A percentile compares a stretch with the other conserved stretches of the same genome.
Conservation (phyloP, 2,329 filamentous ascomycete species). For the Chaetomium olivaceum region DNA sequence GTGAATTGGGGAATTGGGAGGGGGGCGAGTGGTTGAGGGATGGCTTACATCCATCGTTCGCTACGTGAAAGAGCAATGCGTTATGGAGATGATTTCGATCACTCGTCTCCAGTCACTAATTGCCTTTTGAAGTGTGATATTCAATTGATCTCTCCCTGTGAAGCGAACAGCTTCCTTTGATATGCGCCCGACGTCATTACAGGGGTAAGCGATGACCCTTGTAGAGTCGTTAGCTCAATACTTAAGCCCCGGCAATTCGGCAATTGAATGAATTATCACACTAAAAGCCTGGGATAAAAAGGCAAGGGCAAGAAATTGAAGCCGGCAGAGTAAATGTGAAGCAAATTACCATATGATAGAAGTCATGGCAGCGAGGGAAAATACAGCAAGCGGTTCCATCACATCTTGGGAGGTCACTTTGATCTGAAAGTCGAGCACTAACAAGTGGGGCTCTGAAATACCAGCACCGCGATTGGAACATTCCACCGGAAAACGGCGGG, state of each 20-base stretch:
- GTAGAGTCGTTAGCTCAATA: neutral
- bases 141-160: neutral
- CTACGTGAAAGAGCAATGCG: neutral
- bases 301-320: neutral
- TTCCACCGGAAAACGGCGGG: slow-evolving; percentile 9
- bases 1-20: neutral
- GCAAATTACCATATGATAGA: neutral
- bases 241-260: neutral
- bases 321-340: neutral
- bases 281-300: neutral
- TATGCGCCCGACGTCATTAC: neutral
- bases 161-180: neutral
- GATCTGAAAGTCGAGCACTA: neutral
- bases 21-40: neutral
- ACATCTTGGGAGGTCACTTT: neutral
- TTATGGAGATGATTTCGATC: neutral
- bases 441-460: neutral
- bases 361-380: too few relatives aligned
- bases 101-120: neutral
- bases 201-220: neutral
- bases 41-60: slow-evolving; percentile 8
- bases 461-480: slow-evolving; percentile 19
- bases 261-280: too few relatives aligned
- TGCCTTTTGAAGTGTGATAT: neutral
- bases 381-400: too few relatives aligned